Percentiles rank a stretch among this genome's conserved stretches.
Evolutionary conservation across 176 grass and related monocot genomes (phyloP).

Genomic region (barley (Hordeum vulgare)): DNA sequence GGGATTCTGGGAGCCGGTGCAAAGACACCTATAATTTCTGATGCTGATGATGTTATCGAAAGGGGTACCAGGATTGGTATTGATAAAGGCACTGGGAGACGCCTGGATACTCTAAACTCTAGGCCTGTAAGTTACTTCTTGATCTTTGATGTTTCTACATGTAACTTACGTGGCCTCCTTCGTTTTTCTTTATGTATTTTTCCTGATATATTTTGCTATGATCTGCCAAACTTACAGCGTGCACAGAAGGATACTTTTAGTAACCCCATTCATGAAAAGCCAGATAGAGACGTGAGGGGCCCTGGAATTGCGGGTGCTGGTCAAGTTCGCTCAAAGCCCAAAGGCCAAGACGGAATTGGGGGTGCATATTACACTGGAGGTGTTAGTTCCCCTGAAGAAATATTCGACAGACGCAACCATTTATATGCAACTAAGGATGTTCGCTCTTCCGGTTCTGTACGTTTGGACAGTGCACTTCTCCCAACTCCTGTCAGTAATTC

Average conservation of each 20-base stretch:
- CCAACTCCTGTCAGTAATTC: constrained; percentile 37
- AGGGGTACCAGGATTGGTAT: constrained; percentile 30
- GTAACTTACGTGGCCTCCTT: background rate
- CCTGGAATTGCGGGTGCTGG: constrained; percentile 36
- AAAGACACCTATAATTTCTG: constrained; percentile 28
- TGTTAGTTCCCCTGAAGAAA: constrained; percentile 35
- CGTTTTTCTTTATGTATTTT: background rate
- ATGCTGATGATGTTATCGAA: constrained; percentile 33
- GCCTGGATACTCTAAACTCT: constrained; percentile 26
- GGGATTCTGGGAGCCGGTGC: constrained; percentile 34
- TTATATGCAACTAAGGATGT: constrained; percentile 41
- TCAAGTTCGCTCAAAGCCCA: constrained; percentile 40
- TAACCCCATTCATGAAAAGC: constrained; percentile 49
- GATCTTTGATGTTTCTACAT: background rate
- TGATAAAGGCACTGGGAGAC: constrained; percentile 39
- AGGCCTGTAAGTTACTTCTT: constrained; percentile 47
- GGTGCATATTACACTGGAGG: constrained; percentile 28
- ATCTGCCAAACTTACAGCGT: constrained; percentile 27
- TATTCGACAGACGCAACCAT: constrained; percentile 30
- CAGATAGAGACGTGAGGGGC: constrained; percentile 29
- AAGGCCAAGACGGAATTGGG: constrained; percentile 42
- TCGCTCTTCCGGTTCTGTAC: constrained; percentile 35
- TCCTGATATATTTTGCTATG: background rate
- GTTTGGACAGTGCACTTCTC: constrained; percentile 29
- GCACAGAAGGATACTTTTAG: constrained; percentile 37